Percentiles rank a stretch among this genome's conserved stretches.
Conservation (phyloP, 768 basidiomycete genomes). For the Boletus subcaerulescens region DNA sequence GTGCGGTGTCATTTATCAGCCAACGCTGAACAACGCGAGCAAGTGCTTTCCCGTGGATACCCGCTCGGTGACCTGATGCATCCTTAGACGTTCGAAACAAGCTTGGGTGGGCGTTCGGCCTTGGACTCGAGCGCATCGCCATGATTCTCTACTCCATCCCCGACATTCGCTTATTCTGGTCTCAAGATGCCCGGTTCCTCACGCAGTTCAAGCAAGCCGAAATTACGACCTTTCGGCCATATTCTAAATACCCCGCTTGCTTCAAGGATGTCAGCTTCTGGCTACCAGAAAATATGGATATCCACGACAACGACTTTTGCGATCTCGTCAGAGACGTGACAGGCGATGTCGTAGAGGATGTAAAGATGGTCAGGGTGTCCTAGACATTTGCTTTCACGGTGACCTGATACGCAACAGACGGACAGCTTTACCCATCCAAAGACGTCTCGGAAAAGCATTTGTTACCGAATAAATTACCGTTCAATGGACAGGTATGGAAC, state of each 20-base stretch:
- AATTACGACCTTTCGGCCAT: conserved; percentile 83
- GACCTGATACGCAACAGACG: conserved; percentile 50
- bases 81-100: conserved; percentile 69
- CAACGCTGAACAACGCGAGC: conserved; percentile 87
- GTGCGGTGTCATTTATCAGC: conserved; percentile 87
- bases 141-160: conserved; percentile 98
- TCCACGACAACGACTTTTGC: conserved; percentile 97
- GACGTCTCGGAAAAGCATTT: conserved; percentile 72
- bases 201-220: conserved; percentile 77
- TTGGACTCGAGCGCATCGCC: conserved; percentile 94
- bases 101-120: conserved; percentile 96
- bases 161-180: conserved; percentile 99
- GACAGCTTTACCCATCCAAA: conserved; percentile 91
- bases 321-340: conserved; percentile 91
- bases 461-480: conserved; percentile 90
- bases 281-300: conserved; percentile 50
- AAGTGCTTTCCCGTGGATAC: conserved; percentile 29
- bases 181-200: conserved; percentile 80
- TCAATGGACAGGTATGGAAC: conserved; percentile 85
- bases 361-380: conserved; percentile 60
- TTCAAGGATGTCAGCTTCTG: conserved; percentile 97
- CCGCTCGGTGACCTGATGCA: conserved; percentile 7
- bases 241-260: conserved; percentile 89
- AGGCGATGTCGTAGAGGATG: conserved; percentile 90
- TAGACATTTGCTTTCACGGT: neutral